Evolutionary conservation across 2,329 filamentous ascomycete genomes (phyloP), one percentile per base, ranked within the genome.

Genomic region (Annulohypoxylon truncatum): DNA sequence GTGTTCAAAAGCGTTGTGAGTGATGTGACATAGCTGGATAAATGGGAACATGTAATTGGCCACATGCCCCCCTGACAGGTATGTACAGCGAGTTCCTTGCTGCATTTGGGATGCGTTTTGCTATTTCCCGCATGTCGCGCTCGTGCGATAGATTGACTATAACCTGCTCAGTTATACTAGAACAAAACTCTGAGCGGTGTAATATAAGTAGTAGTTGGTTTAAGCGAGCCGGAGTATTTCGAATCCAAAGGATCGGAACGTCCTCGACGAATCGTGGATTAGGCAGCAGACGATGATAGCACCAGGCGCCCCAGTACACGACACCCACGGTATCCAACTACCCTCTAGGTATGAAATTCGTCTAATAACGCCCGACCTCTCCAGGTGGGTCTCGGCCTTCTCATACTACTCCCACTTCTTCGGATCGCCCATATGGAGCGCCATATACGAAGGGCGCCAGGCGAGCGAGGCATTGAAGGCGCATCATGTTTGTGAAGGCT

Each of bases 311-410:
- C 56, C 56, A 48, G 24, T 69, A 55, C 52, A 18, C 40, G 47
- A 70, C 12, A 70, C 58, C 38, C 67, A 72, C 48, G 66, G 70
- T 42, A 51, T 72, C 22, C 24, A 61, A 28, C 47, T 72, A 13
- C 68, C 70, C 2, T 15, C 68, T 4, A 64, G 68, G 15, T 70
- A 70, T 59, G 70, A 72, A 60, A 70, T 72, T 20, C 70, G 70
- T 9, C 24, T 57, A 4, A n/a, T 72, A 53, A 66, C 63, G 13
- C 40, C 70, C 5, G 66, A 72, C 13, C 31, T 72, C 22, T 56
- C 61, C 22, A 42, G 62, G 6, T 67, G 66, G 56, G 51, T 69
- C 18, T 57, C 56, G 35, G 70, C 66, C 8, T 50, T 72, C 40
- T 46, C 56, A 31, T 72, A 66, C 31, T 62, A 55, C 26, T 55